A percentile compares a stretch with the other conserved stretches of the same genome.
These are phyloP conservation scores for Suhomyces wounanorum DNA, from an alignment of 1,139 yeast genomes.

Conservation along the genomic window DNA sequence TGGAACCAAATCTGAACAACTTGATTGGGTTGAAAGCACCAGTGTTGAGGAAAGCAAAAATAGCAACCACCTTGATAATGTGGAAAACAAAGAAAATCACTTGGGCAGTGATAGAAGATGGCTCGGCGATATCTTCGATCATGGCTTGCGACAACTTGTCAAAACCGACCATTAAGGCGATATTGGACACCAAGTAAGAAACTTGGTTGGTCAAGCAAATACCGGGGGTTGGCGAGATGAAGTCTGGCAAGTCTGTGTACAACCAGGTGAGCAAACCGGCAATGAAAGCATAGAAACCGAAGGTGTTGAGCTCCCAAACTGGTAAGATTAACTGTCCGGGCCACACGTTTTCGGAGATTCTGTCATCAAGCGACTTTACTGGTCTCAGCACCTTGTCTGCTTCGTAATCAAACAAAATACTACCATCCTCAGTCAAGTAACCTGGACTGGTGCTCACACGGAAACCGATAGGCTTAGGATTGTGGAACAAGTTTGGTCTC, in stretches of 20 bases:
- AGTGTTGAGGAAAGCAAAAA: constrained; percentile 59
- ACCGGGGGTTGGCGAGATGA: constrained; percentile 90
- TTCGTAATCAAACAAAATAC: constrained; percentile 64
- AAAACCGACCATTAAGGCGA: constrained; percentile 38
- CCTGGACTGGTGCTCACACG: constrained; percentile 79
- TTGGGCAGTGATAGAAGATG: constrained; percentile 54
- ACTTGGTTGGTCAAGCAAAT: constrained; percentile 73
- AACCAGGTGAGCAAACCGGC: constrained; percentile 67
- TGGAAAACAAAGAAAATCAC: constrained; percentile 72
- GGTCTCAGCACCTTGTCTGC: constrained; percentile 49
- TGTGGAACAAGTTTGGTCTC: constrained; percentile 77
- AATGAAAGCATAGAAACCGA: constrained; percentile 48
- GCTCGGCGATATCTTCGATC: constrained; percentile 46
- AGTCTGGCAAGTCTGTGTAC: constrained; percentile 90
- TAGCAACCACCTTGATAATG: constrained; percentile 55
- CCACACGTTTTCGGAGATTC: constrained; percentile 64
- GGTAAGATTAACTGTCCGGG: constrained; percentile 92
- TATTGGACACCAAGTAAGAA: constrained; percentile 36
- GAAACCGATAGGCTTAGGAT: constrained; percentile 64
- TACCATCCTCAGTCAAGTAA: constrained; percentile 79
- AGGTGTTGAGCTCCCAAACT: constrained; percentile 63
- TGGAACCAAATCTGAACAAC: constrained; percentile 28
- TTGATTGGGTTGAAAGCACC: constrained; percentile 78
- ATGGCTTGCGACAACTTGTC: constrained; percentile 46
- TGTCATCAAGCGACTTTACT: constrained; percentile 45